phyloP scores from a whole-genome alignment of 1,284 basidiomycete genomes.

The Rhodotorula sp. region DNA sequence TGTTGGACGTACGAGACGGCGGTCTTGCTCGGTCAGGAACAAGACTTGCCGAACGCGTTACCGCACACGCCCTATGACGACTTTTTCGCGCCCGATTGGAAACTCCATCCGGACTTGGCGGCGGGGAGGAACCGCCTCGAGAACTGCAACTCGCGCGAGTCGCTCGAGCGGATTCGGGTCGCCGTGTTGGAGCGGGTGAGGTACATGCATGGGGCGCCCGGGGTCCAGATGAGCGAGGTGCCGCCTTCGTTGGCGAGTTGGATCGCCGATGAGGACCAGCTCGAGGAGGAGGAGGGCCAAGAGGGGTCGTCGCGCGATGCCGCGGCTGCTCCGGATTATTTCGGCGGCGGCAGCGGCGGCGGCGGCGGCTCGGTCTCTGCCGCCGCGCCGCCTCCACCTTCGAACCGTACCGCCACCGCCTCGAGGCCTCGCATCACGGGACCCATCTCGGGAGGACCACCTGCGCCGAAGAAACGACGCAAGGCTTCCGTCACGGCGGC shows the following conservation, averaged over 20 bases:
- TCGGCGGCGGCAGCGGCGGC: not conserved
- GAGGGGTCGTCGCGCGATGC: slow-evolving; percentile 53
- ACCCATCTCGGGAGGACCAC: not conserved
- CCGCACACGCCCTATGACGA: slow-evolving; percentile 87
- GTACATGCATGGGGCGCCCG: slow-evolving; percentile 91
- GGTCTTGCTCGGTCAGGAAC: slow-evolving; percentile 71
- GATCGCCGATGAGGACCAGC: slow-evolving; percentile 65
- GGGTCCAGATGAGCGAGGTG: slow-evolving; percentile 93
- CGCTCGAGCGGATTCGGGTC: slow-evolving; percentile 79
- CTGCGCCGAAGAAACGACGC: slow-evolving; percentile 2
- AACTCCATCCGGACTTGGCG: slow-evolving; percentile 86
- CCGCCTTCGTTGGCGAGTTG: slow-evolving; percentile 84
- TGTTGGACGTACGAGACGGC: slow-evolving; percentile 99
- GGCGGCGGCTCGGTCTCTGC: not conserved
- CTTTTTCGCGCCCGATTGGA: slow-evolving; percentile 90
- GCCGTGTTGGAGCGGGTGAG: slow-evolving; percentile 85
- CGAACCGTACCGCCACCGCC: not conserved
- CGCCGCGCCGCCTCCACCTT: not conserved
- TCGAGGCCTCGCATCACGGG: not conserved
- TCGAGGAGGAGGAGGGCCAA: slow-evolving; percentile 60
- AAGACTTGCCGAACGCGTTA: slow-evolving; percentile 76
- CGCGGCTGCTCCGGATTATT: too few species aligned
- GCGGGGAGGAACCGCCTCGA: slow-evolving; percentile 67
- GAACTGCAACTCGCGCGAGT: slow-evolving; percentile 81
- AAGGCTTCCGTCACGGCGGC: not conserved